Base-by-base conservation (phyloP, 768 basidiomycete genomes). In the Daedaleopsis sinensis region DNA sequence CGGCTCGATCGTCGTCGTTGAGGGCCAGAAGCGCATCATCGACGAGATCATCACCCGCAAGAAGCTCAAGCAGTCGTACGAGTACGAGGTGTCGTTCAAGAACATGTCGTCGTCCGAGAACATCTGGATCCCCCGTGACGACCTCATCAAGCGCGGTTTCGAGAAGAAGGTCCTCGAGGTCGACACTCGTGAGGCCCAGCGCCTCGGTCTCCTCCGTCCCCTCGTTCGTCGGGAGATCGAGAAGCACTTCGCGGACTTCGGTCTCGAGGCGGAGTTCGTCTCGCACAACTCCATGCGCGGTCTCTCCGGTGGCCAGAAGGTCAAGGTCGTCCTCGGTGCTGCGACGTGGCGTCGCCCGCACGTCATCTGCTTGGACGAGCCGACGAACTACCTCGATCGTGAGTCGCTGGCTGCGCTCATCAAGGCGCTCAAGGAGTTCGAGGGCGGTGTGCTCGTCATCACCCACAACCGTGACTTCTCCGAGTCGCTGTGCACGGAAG, bases 381-480 rank as follows among this genome's bases (percentile, higher is more conserved):
- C 95, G 65, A 96, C 95, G 68, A 96, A 99, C 85, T 99, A 98
- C 83, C 89, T 99, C 76, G 97, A 98, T 82, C 93, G 97, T 76
- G 97, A 99, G 80, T 99, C 97, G 66, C 88, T 99, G 70, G 97
- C 97, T 68, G 97, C 97, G 38, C 89, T 99, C 77, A 99, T 99
- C 73, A 91, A 95, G 70, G 97, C 96, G 10, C 86, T 99, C 80
- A 97, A 98, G 86, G 84, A 84, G 76, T 98, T 98, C 78, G 94
- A 96, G 79, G 97, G 96, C 76, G 96, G 96, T 89, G 94, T 97
- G 63, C 90, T 97, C 73, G 81, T 97, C 74, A 97, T 98, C 71
- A 97, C 96, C 56, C 96, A 97, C 87, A 94, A 96, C 83, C 88
- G 92, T 63, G 96, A 98, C 84, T 99, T 98, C 85, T 98, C 96